phyloP scores from a whole-genome alignment of 1,284 basidiomycete genomes.

The Ceratobasidium sp. region DNA sequence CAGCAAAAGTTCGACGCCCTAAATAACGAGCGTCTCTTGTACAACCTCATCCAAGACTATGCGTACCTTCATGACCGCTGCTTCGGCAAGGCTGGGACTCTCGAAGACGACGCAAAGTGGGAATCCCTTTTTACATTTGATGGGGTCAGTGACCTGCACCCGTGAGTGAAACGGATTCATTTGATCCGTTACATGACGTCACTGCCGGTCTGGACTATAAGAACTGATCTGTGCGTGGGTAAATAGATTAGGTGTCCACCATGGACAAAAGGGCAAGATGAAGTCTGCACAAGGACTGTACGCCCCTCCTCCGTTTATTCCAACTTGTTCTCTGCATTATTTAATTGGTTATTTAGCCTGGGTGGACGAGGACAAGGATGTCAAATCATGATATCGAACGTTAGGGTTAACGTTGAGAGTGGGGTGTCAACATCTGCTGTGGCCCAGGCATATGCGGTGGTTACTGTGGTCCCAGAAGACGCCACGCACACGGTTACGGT shows the following conservation, averaged over 20 bases:
- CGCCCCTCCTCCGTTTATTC: neutral
- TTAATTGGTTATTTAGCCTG: neutral
- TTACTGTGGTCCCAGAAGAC: constrained; percentile 9
- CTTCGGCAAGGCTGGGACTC: neutral
- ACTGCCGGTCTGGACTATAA: constrained; percentile 6
- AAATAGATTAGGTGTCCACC: constrained; percentile 25
- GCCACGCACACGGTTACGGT: constrained; percentile 6
- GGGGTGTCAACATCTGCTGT: neutral
- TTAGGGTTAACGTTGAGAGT: constrained; percentile 19
- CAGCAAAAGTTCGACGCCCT: constrained; percentile 19
- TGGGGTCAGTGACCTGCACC: constrained; percentile 5
- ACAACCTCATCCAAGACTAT: constrained; percentile 31
- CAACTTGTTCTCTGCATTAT: neutral
- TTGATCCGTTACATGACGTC: constrained; percentile 14
- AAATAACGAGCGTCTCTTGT: neutral
- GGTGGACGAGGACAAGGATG: constrained; percentile 30
- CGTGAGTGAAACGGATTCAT: constrained; percentile 7
- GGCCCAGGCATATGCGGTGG: constrained; percentile 4
- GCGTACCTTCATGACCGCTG: constrained; percentile 9
- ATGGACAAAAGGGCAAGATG: constrained; percentile 36
- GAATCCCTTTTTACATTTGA: constrained; percentile 10
- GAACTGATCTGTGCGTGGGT: constrained; percentile 13
- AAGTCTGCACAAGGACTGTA: constrained; percentile 28
- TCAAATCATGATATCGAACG: constrained; percentile 10
- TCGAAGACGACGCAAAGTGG: constrained; percentile 29